Evolutionary conservation across 2,329 filamentous ascomycete genomes (phyloP).

Genomic region (Penicillium sp.): DNA sequence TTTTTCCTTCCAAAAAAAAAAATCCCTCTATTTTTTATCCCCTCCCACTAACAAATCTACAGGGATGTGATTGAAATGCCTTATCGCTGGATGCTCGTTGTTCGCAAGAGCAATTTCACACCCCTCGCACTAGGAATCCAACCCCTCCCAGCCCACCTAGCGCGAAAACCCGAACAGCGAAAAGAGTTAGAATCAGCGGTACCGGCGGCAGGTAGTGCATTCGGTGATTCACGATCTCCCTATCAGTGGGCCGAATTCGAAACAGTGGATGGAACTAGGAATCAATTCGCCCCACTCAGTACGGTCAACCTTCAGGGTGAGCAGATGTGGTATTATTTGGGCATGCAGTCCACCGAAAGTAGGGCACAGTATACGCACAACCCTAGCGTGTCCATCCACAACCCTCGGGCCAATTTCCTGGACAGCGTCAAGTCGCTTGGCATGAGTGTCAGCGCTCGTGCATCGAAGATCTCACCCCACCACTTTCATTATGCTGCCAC

Average conservation of each 20-base stretch:
- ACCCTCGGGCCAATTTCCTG: slow-evolving; percentile 44
- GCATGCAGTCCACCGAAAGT: slow-evolving; percentile 75
- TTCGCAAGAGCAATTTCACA: slow-evolving; percentile 43
- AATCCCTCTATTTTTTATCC: too few relatives aligned
- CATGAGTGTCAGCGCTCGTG: slow-evolving; percentile 22
- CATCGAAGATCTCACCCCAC: slow-evolving; percentile 24
- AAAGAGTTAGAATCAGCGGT: slow-evolving; percentile 53
- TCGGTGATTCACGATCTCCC: slow-evolving; percentile 49
- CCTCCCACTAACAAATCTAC: slow-evolving; percentile 1
- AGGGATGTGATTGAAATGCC: slow-evolving; percentile 54
- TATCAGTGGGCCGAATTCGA: slow-evolving; percentile 75
- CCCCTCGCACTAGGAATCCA: slow-evolving; percentile 40
- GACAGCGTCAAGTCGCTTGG: slow-evolving; percentile 39
- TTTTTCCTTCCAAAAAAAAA: background rate
- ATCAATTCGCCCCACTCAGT: slow-evolving; percentile 51
- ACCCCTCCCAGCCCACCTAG: slow-evolving; percentile 41
- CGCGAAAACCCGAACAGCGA: slow-evolving; percentile 44
- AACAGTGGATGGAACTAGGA: slow-evolving; percentile 46
- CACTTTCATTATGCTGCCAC: slow-evolving; percentile 21
- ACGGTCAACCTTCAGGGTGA: slow-evolving; percentile 64
- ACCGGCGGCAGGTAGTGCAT: slow-evolving; percentile 57
- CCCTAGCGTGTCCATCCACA: slow-evolving; percentile 44
- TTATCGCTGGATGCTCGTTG: slow-evolving; percentile 43
- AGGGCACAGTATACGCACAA: slow-evolving; percentile 86
- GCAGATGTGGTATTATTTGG: slow-evolving; percentile 82